Evolutionary conservation across 345 rosid genomes (phyloP).

Genomic region (Cardamine resedifolia): DNA sequence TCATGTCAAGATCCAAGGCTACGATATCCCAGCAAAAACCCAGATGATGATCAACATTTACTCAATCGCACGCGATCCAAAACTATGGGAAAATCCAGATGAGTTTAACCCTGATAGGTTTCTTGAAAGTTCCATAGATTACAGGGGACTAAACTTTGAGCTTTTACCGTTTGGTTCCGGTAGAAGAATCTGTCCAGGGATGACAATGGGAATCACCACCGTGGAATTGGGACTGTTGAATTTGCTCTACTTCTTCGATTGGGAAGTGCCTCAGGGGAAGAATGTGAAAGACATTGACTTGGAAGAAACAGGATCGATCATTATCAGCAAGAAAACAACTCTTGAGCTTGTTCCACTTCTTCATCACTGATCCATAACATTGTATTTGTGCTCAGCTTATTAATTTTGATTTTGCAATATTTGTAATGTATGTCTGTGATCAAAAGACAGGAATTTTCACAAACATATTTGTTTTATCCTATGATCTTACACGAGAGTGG

Average conservation of each 20-base stretch:
- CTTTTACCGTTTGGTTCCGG: conserved; percentile 50
- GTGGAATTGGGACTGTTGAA: conserved; percentile 27
- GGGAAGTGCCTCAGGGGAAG: conserved; percentile 29
- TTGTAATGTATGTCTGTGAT: not conserved
- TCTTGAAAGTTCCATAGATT: conserved; percentile 35
- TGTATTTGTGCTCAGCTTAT: not conserved
- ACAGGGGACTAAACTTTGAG: conserved; percentile 49
- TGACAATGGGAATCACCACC: conserved; percentile 9
- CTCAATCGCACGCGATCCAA: conserved; percentile 51
- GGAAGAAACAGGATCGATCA: conserved; percentile 23
- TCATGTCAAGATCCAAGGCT: conserved; percentile 40
- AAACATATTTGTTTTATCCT: not conserved
- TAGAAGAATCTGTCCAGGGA: conserved; percentile 32
- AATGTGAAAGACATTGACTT: conserved; percentile 21
- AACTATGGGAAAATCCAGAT: conserved; percentile 43
- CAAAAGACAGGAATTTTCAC: not conserved
- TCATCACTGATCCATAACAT: not conserved
- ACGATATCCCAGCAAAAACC: conserved; percentile 39
- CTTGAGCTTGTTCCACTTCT: conserved; percentile 35
- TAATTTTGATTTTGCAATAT: not conserved
- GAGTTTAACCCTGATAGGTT: conserved; percentile 53
- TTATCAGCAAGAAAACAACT: conserved; percentile 25
- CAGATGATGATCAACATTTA: conserved; percentile 44
- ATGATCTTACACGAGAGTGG: not conserved
- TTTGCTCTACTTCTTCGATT: conserved; percentile 33